Evolutionary conservation across 2,329 filamentous ascomycete species (phyloP).

Genomic region (Leptosphaerulina australis): DNA sequence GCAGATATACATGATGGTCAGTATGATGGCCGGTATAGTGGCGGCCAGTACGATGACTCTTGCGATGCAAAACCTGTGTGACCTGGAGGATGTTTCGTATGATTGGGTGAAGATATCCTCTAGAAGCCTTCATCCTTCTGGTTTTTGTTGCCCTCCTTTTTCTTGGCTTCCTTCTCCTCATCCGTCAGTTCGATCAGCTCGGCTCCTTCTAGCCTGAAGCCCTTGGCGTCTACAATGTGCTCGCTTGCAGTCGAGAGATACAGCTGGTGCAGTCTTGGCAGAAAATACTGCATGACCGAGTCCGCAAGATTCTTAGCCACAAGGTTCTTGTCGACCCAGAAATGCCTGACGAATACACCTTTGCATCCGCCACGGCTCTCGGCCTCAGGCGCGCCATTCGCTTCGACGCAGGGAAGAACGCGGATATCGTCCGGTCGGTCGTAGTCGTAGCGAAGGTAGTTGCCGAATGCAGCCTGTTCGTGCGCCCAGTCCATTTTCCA

Average conservation of each 20-base stretch:
- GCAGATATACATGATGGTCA: background rate
- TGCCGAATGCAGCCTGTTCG: conserved; percentile 49
- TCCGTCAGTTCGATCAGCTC: conserved; percentile 41
- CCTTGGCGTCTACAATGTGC: conserved; percentile 46
- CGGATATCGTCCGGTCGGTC: conserved; percentile 46
- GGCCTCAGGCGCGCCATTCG: conserved; percentile 47
- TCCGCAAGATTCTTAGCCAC: conserved; percentile 42
- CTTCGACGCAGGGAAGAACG: conserved; percentile 48
- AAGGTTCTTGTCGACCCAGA: conserved; percentile 47
- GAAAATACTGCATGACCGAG: conserved; percentile 47
- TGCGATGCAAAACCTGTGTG: background rate
- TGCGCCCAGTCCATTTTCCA: conserved; percentile 48
- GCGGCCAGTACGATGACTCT: background rate
- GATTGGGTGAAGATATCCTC: background rate
- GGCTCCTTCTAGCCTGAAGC: conserved; percentile 41
- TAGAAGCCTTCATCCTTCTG: conserved; percentile 47
- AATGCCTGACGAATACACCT: conserved; percentile 49
- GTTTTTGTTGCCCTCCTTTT: conserved; percentile 34
- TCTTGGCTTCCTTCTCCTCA: conserved; percentile 37
- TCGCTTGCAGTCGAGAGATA: conserved; percentile 37
- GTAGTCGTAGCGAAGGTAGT: conserved; percentile 49
- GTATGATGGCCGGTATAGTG: too few species aligned
- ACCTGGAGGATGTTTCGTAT: background rate
- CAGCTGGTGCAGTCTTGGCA: conserved; percentile 42
- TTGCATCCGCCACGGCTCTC: conserved; percentile 44